A percentile compares a stretch with the other conserved stretches of the same genome.
phyloP scores from a whole-genome alignment of 345 rosid genomes.

The Erucastrum elatum region DNA sequence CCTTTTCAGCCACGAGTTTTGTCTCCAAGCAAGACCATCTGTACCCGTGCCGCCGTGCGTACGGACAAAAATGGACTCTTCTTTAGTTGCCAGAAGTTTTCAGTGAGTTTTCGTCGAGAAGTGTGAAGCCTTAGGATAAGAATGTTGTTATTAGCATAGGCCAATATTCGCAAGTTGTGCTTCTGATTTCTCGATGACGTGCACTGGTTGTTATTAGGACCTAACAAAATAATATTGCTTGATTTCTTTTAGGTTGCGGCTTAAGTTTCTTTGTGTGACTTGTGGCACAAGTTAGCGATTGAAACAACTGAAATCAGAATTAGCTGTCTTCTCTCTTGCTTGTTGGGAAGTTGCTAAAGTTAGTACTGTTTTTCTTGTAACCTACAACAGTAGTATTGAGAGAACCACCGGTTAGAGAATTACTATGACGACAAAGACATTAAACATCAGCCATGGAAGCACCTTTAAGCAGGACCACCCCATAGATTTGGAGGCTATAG shows the following conservation, averaged over 20 bases:
- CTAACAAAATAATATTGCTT: neutral
- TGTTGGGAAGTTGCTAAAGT: neutral
- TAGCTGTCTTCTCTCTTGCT: neutral
- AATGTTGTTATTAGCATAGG: neutral
- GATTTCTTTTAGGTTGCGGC: neutral
- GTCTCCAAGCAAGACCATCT: neutral
- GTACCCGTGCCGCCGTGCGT: neutral
- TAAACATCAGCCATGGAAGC: neutral
- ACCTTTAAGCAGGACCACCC: neutral
- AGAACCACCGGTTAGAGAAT: neutral
- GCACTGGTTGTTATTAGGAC: neutral
- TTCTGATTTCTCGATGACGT: neutral
- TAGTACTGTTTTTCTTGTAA: neutral
- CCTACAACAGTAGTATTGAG: neutral
- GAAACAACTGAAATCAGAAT: neutral
- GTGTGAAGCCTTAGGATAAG: neutral
- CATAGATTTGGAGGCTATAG: no score
- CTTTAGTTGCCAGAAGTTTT: neutral
- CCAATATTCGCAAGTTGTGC: neutral
- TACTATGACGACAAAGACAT: neutral
- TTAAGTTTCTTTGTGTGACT: neutral
- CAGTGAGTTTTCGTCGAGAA: neutral
- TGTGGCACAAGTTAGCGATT: neutral
- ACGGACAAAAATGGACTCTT: neutral
- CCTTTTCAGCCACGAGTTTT: neutral